Evolutionary conservation across 2,329 filamentous ascomycete species (phyloP).

Genomic region (Epichloe coenophiala): DNA sequence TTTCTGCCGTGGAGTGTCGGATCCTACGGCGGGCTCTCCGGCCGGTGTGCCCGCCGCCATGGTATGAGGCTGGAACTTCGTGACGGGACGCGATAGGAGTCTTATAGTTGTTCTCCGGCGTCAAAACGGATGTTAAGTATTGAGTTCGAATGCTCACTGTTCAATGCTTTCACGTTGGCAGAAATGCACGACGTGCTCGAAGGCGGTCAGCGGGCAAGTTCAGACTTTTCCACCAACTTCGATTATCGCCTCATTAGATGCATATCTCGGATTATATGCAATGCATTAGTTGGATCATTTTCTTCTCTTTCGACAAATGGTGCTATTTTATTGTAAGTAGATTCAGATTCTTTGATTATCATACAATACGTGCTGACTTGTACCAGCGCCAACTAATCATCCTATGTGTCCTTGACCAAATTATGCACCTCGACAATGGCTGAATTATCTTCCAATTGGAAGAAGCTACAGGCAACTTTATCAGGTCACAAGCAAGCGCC

Average conservation of each 20-base stretch:
- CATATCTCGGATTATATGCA: background rate
- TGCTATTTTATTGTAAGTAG: background rate
- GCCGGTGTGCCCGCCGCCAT: slow-evolving; percentile 39
- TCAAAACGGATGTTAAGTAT: too few relatives aligned
- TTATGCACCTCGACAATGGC: slow-evolving; percentile 16
- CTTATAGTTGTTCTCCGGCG: too few relatives aligned
- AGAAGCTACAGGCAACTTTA: slow-evolving; percentile 55
- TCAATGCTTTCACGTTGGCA: too few relatives aligned
- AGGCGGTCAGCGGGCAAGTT: too few relatives aligned
- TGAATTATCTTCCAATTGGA: slow-evolving; percentile 60
- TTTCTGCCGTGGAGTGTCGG: slow-evolving; percentile 50
- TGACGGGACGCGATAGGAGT: background rate
- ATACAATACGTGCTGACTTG: background rate
- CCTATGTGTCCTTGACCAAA: background rate
- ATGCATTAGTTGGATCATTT: too few relatives aligned
- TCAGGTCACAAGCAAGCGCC: slow-evolving; percentile 29
- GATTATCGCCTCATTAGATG: background rate
- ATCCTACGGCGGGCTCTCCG: slow-evolving; percentile 41
- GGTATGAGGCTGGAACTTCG: slow-evolving; percentile 16
- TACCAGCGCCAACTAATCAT: background rate
- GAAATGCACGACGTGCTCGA: too few relatives aligned
- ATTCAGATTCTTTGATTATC: background rate
- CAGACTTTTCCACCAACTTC: too few relatives aligned
- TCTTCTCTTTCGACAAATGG: too few relatives aligned
- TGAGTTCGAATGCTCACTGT: too few relatives aligned